Evolutionary conservation across 2,329 filamentous ascomycete species (phyloP).

Genomic region (Penicillium sp.): DNA sequence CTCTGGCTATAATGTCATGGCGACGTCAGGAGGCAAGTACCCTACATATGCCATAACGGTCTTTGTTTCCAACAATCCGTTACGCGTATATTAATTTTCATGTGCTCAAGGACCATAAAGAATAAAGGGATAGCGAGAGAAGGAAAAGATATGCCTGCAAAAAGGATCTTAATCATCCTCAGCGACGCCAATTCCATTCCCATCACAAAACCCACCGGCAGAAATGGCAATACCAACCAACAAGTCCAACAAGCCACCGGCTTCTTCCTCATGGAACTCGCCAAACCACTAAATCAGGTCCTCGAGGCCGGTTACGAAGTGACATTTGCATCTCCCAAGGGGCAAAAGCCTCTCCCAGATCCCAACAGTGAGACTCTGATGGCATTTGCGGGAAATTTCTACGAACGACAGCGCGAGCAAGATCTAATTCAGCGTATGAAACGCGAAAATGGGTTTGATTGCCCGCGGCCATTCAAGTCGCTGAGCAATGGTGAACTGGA

Average conservation of each 20-base stretch:
- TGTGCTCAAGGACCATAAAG: too few relatives aligned
- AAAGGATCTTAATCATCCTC: conserved; percentile 45
- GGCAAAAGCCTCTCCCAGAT: conserved; percentile 40
- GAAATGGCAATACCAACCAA: conserved; percentile 19
- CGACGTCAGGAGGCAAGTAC: neutral
- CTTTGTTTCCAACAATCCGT: neutral
- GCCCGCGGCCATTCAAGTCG: conserved; percentile 34
- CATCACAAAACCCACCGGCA: conserved; percentile 26
- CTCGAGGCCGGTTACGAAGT: conserved; percentile 39
- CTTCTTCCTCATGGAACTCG: conserved; percentile 39
- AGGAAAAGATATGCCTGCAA: conserved; percentile 21
- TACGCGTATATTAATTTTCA: too few relatives aligned
- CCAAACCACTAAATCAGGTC: conserved; percentile 34
- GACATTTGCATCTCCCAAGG: conserved; percentile 44
- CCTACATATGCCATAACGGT: neutral
- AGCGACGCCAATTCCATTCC: conserved; percentile 41
- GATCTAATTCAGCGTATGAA: conserved; percentile 44
- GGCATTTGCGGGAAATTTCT: conserved; percentile 46
- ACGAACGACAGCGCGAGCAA: conserved; percentile 39
- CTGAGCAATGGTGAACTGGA: conserved; percentile 40
- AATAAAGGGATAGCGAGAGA: neutral
- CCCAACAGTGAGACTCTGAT: conserved; percentile 40
- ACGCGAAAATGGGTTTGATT: conserved; percentile 40
- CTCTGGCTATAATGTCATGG: neutral
- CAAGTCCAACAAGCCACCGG: conserved; percentile 28